Conservation (phyloP, 2,329 filamentous ascomycete species). For the Amylocarpus encephaloides region DNA sequence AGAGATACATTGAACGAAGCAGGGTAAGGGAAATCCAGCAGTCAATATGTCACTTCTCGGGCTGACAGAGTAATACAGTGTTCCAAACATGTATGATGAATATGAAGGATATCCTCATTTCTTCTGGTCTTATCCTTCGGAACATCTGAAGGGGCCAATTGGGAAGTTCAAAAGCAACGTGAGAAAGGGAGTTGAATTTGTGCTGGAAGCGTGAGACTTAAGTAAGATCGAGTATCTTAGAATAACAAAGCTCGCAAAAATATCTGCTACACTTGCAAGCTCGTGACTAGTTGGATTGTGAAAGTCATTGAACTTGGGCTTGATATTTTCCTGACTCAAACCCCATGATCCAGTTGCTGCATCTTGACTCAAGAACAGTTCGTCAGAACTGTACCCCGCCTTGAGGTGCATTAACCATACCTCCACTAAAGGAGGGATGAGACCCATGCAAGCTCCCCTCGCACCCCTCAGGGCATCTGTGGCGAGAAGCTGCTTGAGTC, state of each 20-base stretch:
- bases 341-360: too few species aligned
- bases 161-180: constrained; percentile 9
- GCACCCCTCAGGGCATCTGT: too few species aligned
- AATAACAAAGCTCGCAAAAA: not conserved
- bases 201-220: not conserved
- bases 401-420: too few species aligned
- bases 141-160: constrained; percentile 7
- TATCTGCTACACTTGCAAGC: not conserved
- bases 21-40: constrained; percentile 4
- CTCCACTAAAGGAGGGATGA: too few species aligned
- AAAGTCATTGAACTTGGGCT: too few species aligned
- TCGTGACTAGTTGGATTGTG: not conserved
- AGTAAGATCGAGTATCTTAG: not conserved
- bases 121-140: constrained; percentile 33
- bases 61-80: constrained; percentile 15
- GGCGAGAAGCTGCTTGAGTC: too few species aligned
- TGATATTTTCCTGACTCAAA: too few species aligned
- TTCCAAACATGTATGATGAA: constrained; percentile 29
- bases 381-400: too few species aligned
- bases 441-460: too few species aligned
- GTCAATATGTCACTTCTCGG: not conserved
- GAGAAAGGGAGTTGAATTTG: constrained; percentile 13
- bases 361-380: too few species aligned
- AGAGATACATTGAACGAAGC: constrained; percentile 17
- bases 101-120: constrained; percentile 34